Conservation (phyloP, 352 stramenopile genomes). For the Phytophthora colocasiae region DNA sequence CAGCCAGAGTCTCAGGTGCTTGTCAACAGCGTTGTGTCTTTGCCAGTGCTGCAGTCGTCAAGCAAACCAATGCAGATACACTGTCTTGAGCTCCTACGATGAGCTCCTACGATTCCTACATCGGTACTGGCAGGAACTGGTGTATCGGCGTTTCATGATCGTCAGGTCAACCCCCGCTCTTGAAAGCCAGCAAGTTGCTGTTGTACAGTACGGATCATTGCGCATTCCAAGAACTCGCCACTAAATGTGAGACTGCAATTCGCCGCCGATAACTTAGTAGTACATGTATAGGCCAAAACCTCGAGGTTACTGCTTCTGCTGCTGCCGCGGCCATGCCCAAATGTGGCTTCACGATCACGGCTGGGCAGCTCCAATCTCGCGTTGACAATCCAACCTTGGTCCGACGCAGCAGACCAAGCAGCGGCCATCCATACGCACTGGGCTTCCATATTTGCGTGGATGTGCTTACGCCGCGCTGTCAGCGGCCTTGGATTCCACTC, state of each 20-base stretch:
- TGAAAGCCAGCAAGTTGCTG: too few relatives aligned
- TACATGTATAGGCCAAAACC: background rate
- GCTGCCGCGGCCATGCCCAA: background rate
- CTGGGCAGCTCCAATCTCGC: slow-evolving; percentile 4
- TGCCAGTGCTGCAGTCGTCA: too few relatives aligned
- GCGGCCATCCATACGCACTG: background rate
- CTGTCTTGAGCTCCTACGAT: too few relatives aligned
- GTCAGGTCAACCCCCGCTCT: too few relatives aligned
- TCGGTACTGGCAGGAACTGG: background rate
- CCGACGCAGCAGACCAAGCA: slow-evolving; percentile 13
- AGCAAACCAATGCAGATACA: too few relatives aligned
- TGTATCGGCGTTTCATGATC: background rate
- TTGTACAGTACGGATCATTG: slow-evolving; percentile 1
- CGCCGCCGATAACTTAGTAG: too few relatives aligned
- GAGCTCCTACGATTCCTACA: too few relatives aligned
- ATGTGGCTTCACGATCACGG: slow-evolving; percentile 12
- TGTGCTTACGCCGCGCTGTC: slow-evolving; percentile 11
- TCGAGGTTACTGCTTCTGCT: background rate
- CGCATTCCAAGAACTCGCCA: slow-evolving; percentile 16
- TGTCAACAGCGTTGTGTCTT: too few relatives aligned
- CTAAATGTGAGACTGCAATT: too few relatives aligned
- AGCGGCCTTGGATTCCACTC: slow-evolving; percentile 1
- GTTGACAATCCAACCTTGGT: slow-evolving; percentile 15
- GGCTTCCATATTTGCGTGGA: slow-evolving; percentile 33
- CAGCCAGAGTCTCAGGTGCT: too few relatives aligned